Evolutionary conservation across 2,329 filamentous ascomycete genomes (phyloP).

Genomic region (Aspergillus japonicus): DNA sequence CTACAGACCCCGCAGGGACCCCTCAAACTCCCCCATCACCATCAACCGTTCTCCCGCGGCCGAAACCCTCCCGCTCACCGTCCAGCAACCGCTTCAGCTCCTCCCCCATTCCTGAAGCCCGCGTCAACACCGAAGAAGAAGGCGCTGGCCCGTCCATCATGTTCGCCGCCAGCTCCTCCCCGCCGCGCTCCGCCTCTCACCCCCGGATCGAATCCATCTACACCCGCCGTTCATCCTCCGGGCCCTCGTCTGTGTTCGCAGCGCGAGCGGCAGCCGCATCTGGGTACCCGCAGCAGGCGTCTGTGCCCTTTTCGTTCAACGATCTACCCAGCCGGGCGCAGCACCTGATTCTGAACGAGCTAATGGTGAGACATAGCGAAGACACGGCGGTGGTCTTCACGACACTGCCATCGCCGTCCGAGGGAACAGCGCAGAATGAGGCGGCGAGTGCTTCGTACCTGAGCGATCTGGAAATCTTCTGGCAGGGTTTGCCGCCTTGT

Average conservation of each 20-base stretch:
- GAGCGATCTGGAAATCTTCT: slow-evolving; percentile 74
- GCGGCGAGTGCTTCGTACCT: slow-evolving; percentile 71
- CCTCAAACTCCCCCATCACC: slow-evolving; percentile 11
- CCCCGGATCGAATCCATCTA: slow-evolving; percentile 40
- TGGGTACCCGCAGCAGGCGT: slow-evolving; percentile 58
- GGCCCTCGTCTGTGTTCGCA: slow-evolving; percentile 7
- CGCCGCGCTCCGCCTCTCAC: slow-evolving; percentile 26
- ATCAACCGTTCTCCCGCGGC: slow-evolving; percentile 15
- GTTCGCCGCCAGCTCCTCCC: slow-evolving; percentile 59
- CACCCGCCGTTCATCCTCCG: slow-evolving; percentile 28
- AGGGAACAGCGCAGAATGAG: slow-evolving; percentile 72
- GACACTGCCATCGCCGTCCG: slow-evolving; percentile 75
- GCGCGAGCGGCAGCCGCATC: slow-evolving; percentile 32
- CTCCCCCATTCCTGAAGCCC: slow-evolving; percentile 68
- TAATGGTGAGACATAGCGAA: slow-evolving; percentile 67
- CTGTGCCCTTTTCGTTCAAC: slow-evolving; percentile 76
- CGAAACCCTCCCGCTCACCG: slow-evolving; percentile 29
- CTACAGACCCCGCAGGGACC: slow-evolving; percentile 22
- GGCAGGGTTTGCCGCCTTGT: slow-evolving; percentile 71
- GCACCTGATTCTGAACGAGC: slow-evolving; percentile 81
- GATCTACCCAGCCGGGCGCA: slow-evolving; percentile 81
- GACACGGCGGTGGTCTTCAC: slow-evolving; percentile 79
- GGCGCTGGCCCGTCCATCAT: slow-evolving; percentile 69
- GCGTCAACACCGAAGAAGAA: slow-evolving; percentile 60
- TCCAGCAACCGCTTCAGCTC: slow-evolving; percentile 62